Evolutionary conservation across 148 eudicot genomes (phyloP).

Genomic region (Salicornia ramosissima): DNA sequence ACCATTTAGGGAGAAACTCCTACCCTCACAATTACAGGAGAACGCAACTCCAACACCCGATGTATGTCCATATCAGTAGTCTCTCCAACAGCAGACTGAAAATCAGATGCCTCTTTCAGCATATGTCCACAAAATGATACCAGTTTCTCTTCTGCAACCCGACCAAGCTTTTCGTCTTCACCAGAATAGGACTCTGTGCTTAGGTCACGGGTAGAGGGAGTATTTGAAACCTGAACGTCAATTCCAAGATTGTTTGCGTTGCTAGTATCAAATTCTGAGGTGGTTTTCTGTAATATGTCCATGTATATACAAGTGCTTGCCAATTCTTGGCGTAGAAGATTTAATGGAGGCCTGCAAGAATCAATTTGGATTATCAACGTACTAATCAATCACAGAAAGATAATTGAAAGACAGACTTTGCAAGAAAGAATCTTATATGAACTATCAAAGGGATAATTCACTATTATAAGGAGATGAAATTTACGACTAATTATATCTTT

Average conservation of each 20-base stretch:
- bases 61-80: conserved; percentile 81
- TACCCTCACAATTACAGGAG: conserved; percentile 92
- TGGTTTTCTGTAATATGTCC: conserved; percentile 86
- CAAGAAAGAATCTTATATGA: background rate
- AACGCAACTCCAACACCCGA: conserved; percentile 86
- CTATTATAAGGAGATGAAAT: background rate
- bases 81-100: conserved; percentile 73
- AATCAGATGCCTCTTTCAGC: conserved; percentile 90
- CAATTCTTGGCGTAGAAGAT: conserved; percentile 89
- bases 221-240: conserved; percentile 26
- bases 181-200: conserved; percentile 14
- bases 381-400: background rate
- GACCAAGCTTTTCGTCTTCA: conserved; percentile 51
- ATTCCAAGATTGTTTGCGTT: conserved; percentile 21
- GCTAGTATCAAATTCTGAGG: conserved; percentile 39
- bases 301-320: conserved; percentile 82
- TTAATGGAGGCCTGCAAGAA: conserved; percentile 73
- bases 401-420: background rate
- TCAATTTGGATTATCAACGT: conserved; percentile 20
- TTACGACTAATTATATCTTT: background rate
- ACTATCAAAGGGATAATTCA: background rate
- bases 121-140: conserved; percentile 86
- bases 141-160: conserved; percentile 79
- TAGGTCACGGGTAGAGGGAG: background rate
- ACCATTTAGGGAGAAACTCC: background rate